Evolutionary conservation across 2,329 filamentous ascomycete genomes (phyloP).

Genomic region (Colletotrichum sp.): DNA sequence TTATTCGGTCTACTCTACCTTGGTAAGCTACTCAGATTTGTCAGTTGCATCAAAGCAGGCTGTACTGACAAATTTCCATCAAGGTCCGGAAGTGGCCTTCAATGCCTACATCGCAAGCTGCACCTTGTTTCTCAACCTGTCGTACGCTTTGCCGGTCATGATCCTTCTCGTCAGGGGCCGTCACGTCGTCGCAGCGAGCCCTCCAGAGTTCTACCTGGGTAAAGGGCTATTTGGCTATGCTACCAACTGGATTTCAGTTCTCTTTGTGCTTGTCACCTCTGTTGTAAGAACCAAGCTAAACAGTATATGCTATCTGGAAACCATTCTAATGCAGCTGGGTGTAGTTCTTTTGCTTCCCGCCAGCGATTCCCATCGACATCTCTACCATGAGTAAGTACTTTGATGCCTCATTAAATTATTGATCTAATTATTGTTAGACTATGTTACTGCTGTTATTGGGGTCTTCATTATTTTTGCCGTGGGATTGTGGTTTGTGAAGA

Average conservation of each 20-base stretch:
- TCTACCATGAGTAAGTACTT: conserved; percentile 9
- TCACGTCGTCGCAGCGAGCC: conserved; percentile 24
- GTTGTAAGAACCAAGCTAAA: neutral
- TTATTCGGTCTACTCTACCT: conserved; percentile 52
- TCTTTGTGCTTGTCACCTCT: conserved; percentile 3
- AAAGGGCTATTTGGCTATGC: neutral
- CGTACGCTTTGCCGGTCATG: conserved; percentile 47
- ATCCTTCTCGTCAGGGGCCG: conserved; percentile 41
- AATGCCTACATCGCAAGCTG: conserved; percentile 49
- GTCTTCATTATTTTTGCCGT: neutral
- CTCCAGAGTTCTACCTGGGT: neutral
- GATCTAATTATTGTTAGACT: neutral
- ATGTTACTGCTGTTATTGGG: neutral
- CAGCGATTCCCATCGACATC: neutral
- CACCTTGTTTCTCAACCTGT: conserved; percentile 51
- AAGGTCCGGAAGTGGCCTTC: conserved; percentile 46
- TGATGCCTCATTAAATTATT: rapidly evolving
- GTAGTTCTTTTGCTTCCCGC: conserved; percentile 13
- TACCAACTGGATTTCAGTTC: neutral
- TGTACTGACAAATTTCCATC: neutral
- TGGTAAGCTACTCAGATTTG: conserved; percentile 22
- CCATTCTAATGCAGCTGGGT: neutral
- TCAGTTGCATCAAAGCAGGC: neutral
- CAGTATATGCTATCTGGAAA: neutral
- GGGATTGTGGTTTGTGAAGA: neutral